Evolutionary conservation across 169 alveolate species (phyloP).

Genomic region (Plasmodium sp.): DNA sequence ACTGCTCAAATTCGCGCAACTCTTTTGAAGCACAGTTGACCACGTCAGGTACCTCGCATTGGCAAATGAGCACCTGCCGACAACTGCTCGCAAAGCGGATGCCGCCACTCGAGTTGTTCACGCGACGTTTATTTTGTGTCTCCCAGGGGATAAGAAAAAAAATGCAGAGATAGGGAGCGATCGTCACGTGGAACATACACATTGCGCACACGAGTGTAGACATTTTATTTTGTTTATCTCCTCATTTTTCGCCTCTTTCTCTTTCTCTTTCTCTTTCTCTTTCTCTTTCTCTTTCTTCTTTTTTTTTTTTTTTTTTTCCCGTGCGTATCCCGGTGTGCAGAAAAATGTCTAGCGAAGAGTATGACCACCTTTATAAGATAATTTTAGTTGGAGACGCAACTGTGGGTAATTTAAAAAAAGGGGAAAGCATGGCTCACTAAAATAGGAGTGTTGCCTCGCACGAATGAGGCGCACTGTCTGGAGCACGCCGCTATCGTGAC

Average conservation of each 20-base stretch:
- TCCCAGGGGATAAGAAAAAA: not conserved
- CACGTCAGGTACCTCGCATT: not conserved
- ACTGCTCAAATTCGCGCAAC: not conserved
- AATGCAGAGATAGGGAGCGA: not conserved
- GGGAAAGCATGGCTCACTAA: not conserved
- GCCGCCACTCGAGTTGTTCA: not conserved
- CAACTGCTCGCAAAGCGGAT: not conserved
- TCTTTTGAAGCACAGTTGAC: not conserved
- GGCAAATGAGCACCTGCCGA: not conserved
- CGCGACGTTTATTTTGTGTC: not conserved
- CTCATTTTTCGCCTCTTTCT: too few relatives aligned
- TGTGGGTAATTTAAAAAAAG: slow-evolving; percentile 88
- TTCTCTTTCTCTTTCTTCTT: not conserved
- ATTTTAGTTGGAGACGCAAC: slow-evolving; percentile 97
- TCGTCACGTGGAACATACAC: not conserved
- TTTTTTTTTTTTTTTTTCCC: slow-evolving; percentile 11
- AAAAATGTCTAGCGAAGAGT: slow-evolving; percentile 88
- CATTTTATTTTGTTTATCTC: not conserved
- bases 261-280: not conserved
- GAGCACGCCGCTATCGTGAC: not conserved
- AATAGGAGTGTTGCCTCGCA: not conserved
- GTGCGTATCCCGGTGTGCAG: not conserved
- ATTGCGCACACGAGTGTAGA: not conserved
- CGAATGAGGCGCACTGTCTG: not conserved
- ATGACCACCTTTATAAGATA: slow-evolving; percentile 91